A percentile compares a stretch with the other conserved stretches of the same genome.
Evolutionary conservation across 495 filamentous ascomycete genomes (phyloP).

Genomic region (Penicillium goetzii): DNA sequence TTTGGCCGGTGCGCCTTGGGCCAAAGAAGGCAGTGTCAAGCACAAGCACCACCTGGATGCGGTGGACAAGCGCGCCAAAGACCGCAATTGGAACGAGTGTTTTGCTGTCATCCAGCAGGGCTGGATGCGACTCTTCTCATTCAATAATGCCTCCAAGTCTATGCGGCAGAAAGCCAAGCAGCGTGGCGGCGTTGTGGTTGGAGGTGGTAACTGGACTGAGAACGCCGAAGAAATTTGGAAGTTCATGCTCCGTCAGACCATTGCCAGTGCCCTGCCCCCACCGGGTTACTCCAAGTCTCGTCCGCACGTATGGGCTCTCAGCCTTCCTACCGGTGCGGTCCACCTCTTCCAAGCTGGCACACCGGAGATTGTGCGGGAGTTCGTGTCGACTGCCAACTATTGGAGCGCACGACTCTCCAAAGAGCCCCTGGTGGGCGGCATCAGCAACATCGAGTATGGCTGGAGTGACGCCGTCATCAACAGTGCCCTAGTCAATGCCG

Average conservation of each 20-base stretch:
- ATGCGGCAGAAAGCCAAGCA: conserved; percentile 69
- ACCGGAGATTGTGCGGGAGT: conserved; percentile 90
- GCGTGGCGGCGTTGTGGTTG: conserved; percentile 70
- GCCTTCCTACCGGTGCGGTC: conserved; percentile 87
- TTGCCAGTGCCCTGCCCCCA: conserved; percentile 85
- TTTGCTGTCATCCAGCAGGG: conserved; percentile 99
- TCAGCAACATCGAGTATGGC: conserved; percentile 97
- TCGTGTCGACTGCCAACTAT: conserved; percentile 94
- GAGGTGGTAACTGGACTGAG: conserved; percentile 96
- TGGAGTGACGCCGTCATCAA: conserved; percentile 93
- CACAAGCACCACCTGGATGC: conserved; percentile 96
- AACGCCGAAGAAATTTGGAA: conserved; percentile 86
- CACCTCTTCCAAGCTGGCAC: conserved; percentile 98
- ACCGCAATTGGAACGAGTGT: conserved; percentile 89
- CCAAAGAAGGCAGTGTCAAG: conserved; percentile 93
- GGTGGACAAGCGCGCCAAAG: conserved; percentile 86
- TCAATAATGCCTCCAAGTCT: conserved; percentile 73
- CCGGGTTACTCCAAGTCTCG: conserved; percentile 91
- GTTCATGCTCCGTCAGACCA: conserved; percentile 88
- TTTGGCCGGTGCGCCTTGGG: conserved; percentile 91
- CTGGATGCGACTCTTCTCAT: conserved; percentile 94
- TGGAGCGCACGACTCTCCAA: conserved; percentile 95
- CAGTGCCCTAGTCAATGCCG: conserved; percentile 61
- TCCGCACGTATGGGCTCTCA: conserved; percentile 95
- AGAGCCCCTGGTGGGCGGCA: conserved; percentile 85